These are phyloP conservation scores for Acacia crassicarpa DNA, from an alignment of 306 rosid genomes.

Conservation along the genomic window DNA sequence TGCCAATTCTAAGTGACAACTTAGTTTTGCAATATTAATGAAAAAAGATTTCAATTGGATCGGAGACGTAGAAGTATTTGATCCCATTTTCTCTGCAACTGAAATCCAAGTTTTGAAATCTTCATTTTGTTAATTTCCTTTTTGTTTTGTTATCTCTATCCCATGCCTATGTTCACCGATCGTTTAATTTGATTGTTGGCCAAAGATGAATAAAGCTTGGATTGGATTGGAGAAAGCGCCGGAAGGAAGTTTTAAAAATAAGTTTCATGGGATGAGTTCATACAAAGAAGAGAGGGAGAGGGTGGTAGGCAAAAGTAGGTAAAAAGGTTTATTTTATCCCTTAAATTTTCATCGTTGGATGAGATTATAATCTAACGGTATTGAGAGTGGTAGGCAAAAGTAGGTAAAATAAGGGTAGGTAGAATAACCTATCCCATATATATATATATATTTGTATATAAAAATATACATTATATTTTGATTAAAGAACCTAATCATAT, in stretches of 20 bases:
- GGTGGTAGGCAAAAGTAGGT: too few species aligned
- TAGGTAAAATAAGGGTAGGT: too few species aligned
- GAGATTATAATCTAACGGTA: too few species aligned
- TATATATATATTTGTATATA: too few species aligned
- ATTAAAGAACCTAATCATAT: too few species aligned
- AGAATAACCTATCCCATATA: too few species aligned
- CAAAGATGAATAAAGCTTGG: slow-evolving; percentile 87
- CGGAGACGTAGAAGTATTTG: neutral
- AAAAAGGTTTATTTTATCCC: too few species aligned
- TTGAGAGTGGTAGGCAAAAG: too few species aligned
- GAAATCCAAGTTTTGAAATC: neutral
- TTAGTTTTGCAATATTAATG: neutral
- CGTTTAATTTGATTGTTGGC: slow-evolving; percentile 4
- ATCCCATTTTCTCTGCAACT: neutral
- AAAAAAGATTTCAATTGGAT: neutral
- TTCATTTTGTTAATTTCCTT: neutral
- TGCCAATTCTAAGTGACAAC: neutral
- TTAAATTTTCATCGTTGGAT: too few species aligned
- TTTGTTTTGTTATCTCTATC: neutral
- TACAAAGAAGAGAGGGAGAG: too few species aligned
- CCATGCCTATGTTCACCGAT: neutral
- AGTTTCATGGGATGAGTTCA: slow-evolving; percentile 54
- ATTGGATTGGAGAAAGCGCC: slow-evolving; percentile 69
- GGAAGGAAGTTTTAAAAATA: slow-evolving; percentile 65
- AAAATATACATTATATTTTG: too few species aligned